Evolutionary conservation across 345 rosid genomes (phyloP).

Genomic region (Corymbia maculata): DNA sequence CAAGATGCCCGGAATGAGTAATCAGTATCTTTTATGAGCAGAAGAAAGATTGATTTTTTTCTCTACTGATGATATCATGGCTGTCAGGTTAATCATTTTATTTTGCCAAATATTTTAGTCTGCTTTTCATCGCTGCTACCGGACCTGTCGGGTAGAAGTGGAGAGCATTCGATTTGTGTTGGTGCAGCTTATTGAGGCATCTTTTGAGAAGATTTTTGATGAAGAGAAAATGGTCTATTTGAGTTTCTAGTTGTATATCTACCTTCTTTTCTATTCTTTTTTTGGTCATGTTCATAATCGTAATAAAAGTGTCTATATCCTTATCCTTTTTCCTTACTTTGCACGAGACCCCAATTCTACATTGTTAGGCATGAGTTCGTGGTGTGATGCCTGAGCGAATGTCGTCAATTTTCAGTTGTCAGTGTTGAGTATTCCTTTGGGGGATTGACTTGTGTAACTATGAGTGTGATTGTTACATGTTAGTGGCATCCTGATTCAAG

Average conservation of each 20-base stretch:
- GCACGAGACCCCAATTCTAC: neutral
- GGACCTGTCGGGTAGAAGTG: neutral
- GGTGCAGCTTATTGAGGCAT: neutral
- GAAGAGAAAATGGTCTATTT: neutral
- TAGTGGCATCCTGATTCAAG: neutral
- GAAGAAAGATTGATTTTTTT: neutral
- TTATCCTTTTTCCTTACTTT: neutral
- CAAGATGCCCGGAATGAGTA: neutral
- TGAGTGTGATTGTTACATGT: neutral
- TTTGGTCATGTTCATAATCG: neutral
- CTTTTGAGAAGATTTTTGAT: neutral
- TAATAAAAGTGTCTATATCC: neutral
- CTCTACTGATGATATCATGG: neutral
- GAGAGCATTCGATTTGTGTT: neutral
- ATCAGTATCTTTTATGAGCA: neutral
- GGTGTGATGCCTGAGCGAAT: neutral
- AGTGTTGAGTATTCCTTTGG: neutral
- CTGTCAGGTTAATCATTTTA: neutral
- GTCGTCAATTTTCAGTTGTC: neutral
- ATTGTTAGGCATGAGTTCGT: neutral
- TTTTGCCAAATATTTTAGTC: neutral
- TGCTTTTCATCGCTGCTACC: neutral
- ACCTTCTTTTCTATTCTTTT: neutral
- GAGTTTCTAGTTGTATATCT: neutral
- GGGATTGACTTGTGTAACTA: neutral